Percentiles rank a stretch among this genome's conserved stretches.
These are phyloP conservation scores for Chlorella ohadii DNA, from an alignment of 139 green algal species.

Conservation along the genomic window DNA sequence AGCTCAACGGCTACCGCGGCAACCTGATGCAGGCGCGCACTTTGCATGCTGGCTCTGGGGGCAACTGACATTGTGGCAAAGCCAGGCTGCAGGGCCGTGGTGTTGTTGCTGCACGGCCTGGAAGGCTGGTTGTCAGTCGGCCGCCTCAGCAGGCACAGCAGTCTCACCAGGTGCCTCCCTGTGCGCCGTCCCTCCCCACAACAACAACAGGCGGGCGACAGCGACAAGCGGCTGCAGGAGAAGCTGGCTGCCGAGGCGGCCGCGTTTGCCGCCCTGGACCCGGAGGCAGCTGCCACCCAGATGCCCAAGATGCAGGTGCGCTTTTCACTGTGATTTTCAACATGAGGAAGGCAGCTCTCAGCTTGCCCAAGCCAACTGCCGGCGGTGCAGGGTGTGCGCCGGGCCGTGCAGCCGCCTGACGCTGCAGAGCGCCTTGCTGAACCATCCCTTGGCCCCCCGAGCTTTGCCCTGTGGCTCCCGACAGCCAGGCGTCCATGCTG, in stretches of 20 bases:
- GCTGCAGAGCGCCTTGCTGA: no score
- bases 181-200: background rate
- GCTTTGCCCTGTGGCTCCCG: no score
- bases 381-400: no score
- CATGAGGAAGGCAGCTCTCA: no score
- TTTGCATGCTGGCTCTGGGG: no score
- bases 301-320: conserved; percentile 77
- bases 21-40: conserved; percentile 62
- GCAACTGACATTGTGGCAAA: background rate
- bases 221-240: conserved; percentile 63
- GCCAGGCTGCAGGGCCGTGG: background rate
- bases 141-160: no score
- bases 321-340: background rate
- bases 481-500: no score
- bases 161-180: no score
- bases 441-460: no score
- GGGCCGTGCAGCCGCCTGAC: no score
- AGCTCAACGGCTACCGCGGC: conserved; percentile 64
- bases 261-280: conserved; percentile 58
- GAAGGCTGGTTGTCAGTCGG: background rate
- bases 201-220: conserved; percentile 73
- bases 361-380: no score
- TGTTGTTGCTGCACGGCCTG: background rate
- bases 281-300: conserved; percentile 62
- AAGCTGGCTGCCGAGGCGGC: conserved; percentile 57